phyloP scores from a whole-genome alignment of 1,284 basidiomycete genomes.

The Microbotryum scabiosae region DNA sequence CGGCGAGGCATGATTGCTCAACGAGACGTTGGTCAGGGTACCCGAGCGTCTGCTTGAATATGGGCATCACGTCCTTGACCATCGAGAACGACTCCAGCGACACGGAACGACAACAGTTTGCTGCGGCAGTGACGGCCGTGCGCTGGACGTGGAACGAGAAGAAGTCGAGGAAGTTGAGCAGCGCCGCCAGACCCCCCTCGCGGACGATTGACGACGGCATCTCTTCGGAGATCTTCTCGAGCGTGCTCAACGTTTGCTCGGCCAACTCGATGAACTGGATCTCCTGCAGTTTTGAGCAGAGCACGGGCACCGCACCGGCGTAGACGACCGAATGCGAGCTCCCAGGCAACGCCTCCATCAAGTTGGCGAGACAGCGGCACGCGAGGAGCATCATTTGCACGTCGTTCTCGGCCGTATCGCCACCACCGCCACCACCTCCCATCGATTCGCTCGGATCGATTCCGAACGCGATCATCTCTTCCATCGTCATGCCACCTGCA shows the following conservation, averaged over 20 bases:
- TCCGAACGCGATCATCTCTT: slow-evolving; percentile 45
- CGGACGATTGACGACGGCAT: slow-evolving; percentile 88
- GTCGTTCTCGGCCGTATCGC: slow-evolving; percentile 36
- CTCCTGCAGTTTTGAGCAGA: slow-evolving; percentile 89
- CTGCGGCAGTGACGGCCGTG: slow-evolving; percentile 88
- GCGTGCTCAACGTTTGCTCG: slow-evolving; percentile 87
- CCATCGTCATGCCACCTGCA: slow-evolving; percentile 36
- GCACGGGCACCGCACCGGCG: slow-evolving; percentile 84
- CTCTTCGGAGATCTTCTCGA: slow-evolving; percentile 95
- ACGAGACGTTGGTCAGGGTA: slow-evolving; percentile 90
- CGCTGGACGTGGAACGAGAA: slow-evolving; percentile 94
- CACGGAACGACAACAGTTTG: slow-evolving; percentile 87
- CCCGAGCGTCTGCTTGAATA: slow-evolving; percentile 76
- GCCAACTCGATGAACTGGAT: slow-evolving; percentile 94
- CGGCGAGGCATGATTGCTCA: slow-evolving; percentile 83
- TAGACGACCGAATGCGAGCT: slow-evolving; percentile 90
- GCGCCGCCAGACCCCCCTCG: slow-evolving; percentile 80
- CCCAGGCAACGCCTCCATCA: slow-evolving; percentile 92
- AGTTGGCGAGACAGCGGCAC: slow-evolving; percentile 85
- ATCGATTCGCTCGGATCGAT: slow-evolving; percentile 33
- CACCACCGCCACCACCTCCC: slow-evolving; percentile 39
- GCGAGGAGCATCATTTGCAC: slow-evolving; percentile 66
- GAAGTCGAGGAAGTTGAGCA: slow-evolving; percentile 90
- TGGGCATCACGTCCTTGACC: slow-evolving; percentile 82
- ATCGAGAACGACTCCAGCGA: slow-evolving; percentile 76